Base-by-base conservation (phyloP, 2,329 filamentous ascomycete species). In the Aspergillus puulaauensis region DNA sequence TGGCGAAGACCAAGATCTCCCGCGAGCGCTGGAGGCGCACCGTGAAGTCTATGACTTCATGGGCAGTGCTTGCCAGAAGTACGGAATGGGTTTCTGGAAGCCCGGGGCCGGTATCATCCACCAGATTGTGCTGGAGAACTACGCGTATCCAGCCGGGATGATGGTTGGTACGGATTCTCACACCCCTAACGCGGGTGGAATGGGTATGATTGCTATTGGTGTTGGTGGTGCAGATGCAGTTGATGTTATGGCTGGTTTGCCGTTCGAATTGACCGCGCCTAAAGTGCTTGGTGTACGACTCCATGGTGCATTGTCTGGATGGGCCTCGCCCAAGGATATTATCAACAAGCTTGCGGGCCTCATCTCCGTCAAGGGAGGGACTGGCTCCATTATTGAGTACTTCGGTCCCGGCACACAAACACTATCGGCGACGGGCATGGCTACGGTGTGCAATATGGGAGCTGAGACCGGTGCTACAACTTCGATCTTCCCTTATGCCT, bases 21-120 rank as follows among this genome's bases (percentile, higher is more conserved):
- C 86, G 61, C 87, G 93, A 72, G 95, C 95, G 70, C 83, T 93
- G 72, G 85, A 87, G 69, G 96, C 96, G 82, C 98, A 98, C 88
- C 96, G 96, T 85, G 93, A 98, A 80, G 95, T 99, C 69, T 99
- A 98, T 82, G 90, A 98, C 81, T 99, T 99, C 85, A 82, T 99
- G 27, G 27, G 27, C 27, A 31, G 27, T 74, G 86, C 92, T 61
- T 88, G 88, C 63, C 90, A 93, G 66, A 98, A 98, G 84, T 99
- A 98, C 85, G 93, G 97, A 85, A 98, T 98, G 77, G 95, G 95
- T 83, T 98, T 98, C 89, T 99, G 95, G 95, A 91, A 86, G 79
- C 95, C 95, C 65, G 95, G 95, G 70, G 97, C 93, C 75, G 95
- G 95, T 85, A 99, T 98, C 77, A 99, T 99, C 70, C 95, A 99